A percentile compares a stretch with the other conserved stretches of the same genome.
These are phyloP conservation scores for Globisporangium lucens DNA, from an alignment of 352 stramenopile genomes.

Conservation along the genomic window DNA sequence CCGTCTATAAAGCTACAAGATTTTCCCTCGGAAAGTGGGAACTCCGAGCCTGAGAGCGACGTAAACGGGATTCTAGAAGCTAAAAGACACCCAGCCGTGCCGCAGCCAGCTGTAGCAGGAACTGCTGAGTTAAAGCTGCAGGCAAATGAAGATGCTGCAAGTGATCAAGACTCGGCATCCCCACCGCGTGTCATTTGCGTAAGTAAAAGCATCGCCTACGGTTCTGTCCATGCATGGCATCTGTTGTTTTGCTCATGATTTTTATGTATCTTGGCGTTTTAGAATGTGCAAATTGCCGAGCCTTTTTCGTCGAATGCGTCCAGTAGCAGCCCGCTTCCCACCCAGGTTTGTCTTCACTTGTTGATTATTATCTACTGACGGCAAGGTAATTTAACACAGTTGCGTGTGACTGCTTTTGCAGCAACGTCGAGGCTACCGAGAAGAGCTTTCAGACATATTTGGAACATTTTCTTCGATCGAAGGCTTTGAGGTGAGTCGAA, in stretches of 20 bases:
- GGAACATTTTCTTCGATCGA: conserved; percentile 36
- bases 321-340: background rate
- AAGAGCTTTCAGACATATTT: conserved; percentile 53
- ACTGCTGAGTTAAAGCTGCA: background rate
- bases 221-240: background rate
- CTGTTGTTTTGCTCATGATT: background rate
- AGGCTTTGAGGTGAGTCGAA: conserved; percentile 33
- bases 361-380: background rate
- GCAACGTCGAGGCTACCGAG: conserved; percentile 30
- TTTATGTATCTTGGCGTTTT: background rate
- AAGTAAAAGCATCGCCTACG: background rate
- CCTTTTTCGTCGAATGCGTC: conserved; percentile 19
- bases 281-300: conserved; percentile 38
- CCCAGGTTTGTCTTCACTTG: conserved; percentile 4
- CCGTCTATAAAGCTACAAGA: conserved; percentile 18
- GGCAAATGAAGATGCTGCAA: background rate
- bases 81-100: background rate
- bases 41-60: background rate
- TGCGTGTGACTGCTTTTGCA: conserved; percentile 6
- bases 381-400: background rate
- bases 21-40: background rate
- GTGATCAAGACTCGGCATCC: background rate
- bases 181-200: background rate
- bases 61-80: background rate
- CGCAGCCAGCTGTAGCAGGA: background rate